Evolutionary conservation across 306 rosid genomes (phyloP).

Genomic region (Malus fusca): DNA sequence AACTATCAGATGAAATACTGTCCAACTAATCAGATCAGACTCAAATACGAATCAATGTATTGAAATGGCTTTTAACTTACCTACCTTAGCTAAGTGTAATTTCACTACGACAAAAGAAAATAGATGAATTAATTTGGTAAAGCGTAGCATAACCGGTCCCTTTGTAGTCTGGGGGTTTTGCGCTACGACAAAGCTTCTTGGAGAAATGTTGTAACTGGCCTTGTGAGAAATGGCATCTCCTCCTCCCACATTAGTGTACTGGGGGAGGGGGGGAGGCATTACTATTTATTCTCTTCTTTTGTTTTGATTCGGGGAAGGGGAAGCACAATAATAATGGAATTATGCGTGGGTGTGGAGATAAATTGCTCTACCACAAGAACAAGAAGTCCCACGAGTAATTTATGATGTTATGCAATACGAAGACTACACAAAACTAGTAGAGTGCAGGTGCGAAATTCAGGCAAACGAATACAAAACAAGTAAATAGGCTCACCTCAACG

Average conservation of each 20-base stretch:
- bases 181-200: neutral
- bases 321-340: neutral
- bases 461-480: neutral
- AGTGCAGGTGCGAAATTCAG: neutral
- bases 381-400: neutral
- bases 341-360: neutral
- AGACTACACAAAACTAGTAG: neutral
- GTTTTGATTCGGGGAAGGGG: neutral
- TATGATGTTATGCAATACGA: neutral
- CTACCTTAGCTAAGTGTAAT: neutral
- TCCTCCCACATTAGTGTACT: neutral
- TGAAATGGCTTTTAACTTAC: neutral
- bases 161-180: neutral
- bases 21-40: neutral
- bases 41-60: neutral
- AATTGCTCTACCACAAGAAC: neutral
- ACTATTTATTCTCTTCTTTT: neutral
- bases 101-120: neutral
- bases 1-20: neutral
- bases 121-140: neutral
- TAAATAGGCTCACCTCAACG: slow-evolving; percentile 39
- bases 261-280: neutral
- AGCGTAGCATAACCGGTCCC: neutral
- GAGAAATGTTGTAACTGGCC: neutral
- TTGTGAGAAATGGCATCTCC: neutral